Base-by-base conservation (phyloP, 2,329 filamentous ascomycete genomes). In the Sphaerulina vaccinii region DNA sequence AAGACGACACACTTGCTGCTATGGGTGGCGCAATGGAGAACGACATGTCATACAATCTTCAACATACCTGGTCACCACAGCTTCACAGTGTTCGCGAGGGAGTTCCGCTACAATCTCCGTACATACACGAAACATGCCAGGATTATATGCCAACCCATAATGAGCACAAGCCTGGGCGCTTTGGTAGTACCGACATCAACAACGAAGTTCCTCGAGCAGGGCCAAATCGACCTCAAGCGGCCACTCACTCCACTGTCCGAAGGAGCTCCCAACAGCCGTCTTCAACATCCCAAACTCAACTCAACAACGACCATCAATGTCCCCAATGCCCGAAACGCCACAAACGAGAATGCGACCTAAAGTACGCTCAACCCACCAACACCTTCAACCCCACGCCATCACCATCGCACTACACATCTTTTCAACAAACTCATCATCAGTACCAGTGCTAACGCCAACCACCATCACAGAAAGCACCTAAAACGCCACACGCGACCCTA, bases 401-500 rank as follows among this genome's bases (percentile, higher is more conserved):
- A 10, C n/a, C 27, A 32, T 10, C 2, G n/a, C 27, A 10, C 11
- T 32, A n/a, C n/a, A n/a, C 27, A 13, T 32, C 6, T 3, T 32
- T 11, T 10, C 8, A 32, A 3, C 27, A 32, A 10, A 10, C 4
- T 11, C 27, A 32, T 10, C 11, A 13, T 32, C 27, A n/a, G n/a
- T n/a, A 32, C 27, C 27, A 32, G 27, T 32, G 7, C 27, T 32
- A 41, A 15, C 37, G 8, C 23, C 5, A 41, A 40, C 27, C 18
- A 16, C 15, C 27, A n/a, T 38, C 29, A 37, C 52, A 92, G 88
- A 58, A 96, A 96, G 68, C 91, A 96, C 67, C 75, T 82, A 68
- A 92, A 90, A 66, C 83, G 90, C 1, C 91, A 96, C 67, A 78
- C 81, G 6, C 84, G 83, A 58, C 91, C 90, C 0, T 96, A 92